phyloP scores from a whole-genome alignment of 768 basidiomycete genomes.

The Porpolomopsis calyptriformis region DNA sequence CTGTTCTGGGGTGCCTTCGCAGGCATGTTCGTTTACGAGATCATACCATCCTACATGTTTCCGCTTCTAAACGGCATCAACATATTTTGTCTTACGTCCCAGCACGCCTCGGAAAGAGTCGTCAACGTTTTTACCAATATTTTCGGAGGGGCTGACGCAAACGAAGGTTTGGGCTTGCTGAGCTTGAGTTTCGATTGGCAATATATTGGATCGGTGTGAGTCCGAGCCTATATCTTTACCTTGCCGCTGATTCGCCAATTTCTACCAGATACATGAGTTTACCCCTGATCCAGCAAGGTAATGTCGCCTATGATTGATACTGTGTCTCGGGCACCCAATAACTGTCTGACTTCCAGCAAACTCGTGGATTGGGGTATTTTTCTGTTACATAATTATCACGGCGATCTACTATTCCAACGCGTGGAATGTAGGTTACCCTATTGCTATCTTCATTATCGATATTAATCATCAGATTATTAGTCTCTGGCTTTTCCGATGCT shows the following conservation, averaged over 20 bases:
- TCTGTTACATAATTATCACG: slow-evolving; percentile 45
- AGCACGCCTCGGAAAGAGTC: slow-evolving; percentile 31
- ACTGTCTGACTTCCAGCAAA: slow-evolving; percentile 28
- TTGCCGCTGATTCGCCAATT: neutral
- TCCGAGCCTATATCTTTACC: neutral
- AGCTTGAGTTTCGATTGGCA: slow-evolving; percentile 63
- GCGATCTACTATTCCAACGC: slow-evolving; percentile 53
- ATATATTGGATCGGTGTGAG: slow-evolving; percentile 41
- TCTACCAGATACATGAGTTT: slow-evolving; percentile 34
- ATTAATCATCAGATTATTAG: slow-evolving; percentile 19
- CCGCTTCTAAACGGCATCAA: slow-evolving; percentile 53
- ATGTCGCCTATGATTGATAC: too few relatives aligned
- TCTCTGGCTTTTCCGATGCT: slow-evolving; percentile 36
- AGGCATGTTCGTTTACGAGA: slow-evolving; percentile 43
- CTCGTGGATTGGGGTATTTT: slow-evolving; percentile 41
- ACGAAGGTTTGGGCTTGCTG: slow-evolving; percentile 56
- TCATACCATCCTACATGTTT: slow-evolving; percentile 49
- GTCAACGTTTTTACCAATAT: slow-evolving; percentile 46
- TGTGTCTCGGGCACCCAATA: slow-evolving; percentile 1
- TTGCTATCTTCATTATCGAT: neutral
- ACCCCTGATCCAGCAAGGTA: slow-evolving; percentile 48
- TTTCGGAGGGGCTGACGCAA: slow-evolving; percentile 57
- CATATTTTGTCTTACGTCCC: slow-evolving; percentile 51
- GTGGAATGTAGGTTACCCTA: slow-evolving; percentile 36
- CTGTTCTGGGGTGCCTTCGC: slow-evolving; percentile 43